Evolutionary conservation across 306 rosid genomes (phyloP), one percentile per base, ranked within the genome.

Genomic region (Luffa acutangula): DNA sequence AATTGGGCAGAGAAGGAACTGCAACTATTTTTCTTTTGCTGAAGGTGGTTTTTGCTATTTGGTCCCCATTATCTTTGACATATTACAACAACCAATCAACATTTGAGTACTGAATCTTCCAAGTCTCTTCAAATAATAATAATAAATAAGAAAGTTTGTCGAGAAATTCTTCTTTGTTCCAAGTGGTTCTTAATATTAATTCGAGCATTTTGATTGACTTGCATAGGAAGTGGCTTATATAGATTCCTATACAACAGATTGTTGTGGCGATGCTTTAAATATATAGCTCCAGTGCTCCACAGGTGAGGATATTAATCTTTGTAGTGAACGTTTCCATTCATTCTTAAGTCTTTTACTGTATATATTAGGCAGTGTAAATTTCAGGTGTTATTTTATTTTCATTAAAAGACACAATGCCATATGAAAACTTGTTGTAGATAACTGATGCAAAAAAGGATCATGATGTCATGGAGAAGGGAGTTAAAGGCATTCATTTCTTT

Each of bases 401-500:
- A 14, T n/a, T 63, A 36, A 33, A 49, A 67, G 52, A 42, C 52
- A n/a, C 21, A 25, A 37, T 57, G 10, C 41, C 0, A 3, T 49
- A 13, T 60, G 21, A 48, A 85, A 82, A 78, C 79, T 70, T 78
- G 84, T 73, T 80, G 82, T 80, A 92, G 97, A 87, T 94, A 34
- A 74, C 88, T 66, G 90, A 89, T 41, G 93, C 94, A 34, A 85
- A 78, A 82, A 91, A 87, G 74, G 99, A 95, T 71, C 97, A 97
- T 5, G 97, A 91, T 89, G 86, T 93, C 82, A 91, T 93, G 99
- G 97, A 95, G 86, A 95, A 90, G 81, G 97, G 99, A 18, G 79
- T 80, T 48, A 84, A 87, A 87, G 85, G 97, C 97, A 78, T 94
- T 94, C 89, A 96, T 94, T 86, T 94, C 98, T 65, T 90, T 85